Conservation (phyloP, 1,284 basidiomycete species). For the Meripilus lineatus region DNA sequence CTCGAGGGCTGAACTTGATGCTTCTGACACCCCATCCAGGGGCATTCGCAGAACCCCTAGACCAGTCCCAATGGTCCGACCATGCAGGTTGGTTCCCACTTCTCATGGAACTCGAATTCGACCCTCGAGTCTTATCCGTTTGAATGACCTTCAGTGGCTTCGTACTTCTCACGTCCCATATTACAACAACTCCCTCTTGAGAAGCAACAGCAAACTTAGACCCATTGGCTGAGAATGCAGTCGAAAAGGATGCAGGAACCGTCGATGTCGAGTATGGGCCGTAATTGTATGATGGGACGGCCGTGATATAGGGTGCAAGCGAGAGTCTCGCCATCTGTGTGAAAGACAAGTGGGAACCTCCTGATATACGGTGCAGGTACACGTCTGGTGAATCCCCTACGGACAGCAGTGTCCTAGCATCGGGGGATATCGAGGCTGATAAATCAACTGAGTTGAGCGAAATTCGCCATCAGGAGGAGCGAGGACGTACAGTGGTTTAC, state of each 20-base stretch:
- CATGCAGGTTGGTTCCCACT: constrained; percentile 46
- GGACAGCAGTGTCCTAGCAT: constrained; percentile 77
- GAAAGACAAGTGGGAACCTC: constrained; percentile 52
- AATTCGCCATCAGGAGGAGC: constrained; percentile 21
- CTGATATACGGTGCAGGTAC: constrained; percentile 66
- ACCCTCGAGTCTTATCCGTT: constrained; percentile 40
- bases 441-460: constrained; percentile 18
- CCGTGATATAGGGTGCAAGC: constrained; percentile 46
- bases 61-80: constrained; percentile 68
- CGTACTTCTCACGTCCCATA: constrained; percentile 74
- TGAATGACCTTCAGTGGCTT: constrained; percentile 66
- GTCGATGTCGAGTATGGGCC: constrained; percentile 35
- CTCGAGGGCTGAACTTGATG: constrained; percentile 67
- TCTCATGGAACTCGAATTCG: constrained; percentile 13
- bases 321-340: constrained; percentile 50
- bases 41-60: constrained; percentile 43
- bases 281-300: constrained; percentile 15
- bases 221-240: constrained; percentile 77
- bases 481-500: constrained; percentile 55
- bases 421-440: constrained; percentile 77
- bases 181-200: constrained; percentile 79
- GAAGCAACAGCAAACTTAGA: constrained; percentile 81
- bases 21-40: constrained; percentile 76
- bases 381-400: constrained; percentile 85
- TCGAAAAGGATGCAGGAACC: constrained; percentile 75